Percentiles rank a stretch among this genome's conserved stretches.
Evolutionary conservation across 768 basidiomycete genomes (phyloP).

Genomic region (Boletus reticuloceps): DNA sequence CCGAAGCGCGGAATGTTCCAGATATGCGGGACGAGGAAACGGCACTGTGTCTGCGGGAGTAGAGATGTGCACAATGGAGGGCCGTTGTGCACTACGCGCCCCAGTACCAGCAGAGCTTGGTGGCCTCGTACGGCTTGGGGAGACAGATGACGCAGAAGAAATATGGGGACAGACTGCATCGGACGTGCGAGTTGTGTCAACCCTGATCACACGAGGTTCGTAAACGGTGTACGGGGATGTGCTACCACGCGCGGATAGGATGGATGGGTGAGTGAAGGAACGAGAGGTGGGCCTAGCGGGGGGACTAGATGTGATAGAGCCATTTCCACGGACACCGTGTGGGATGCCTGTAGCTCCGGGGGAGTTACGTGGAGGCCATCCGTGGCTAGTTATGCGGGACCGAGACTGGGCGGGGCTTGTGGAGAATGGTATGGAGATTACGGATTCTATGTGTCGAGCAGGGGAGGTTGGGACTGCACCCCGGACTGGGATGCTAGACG

Average conservation of each 20-base stretch:
- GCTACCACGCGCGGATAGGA: constrained; percentile 31
- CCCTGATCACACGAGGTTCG: constrained; percentile 72
- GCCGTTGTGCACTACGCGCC: constrained; percentile 20
- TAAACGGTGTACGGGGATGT: constrained; percentile 35
- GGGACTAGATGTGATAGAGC: constrained; percentile 32
- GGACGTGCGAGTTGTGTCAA: constrained; percentile 40
- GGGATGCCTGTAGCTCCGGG: constrained; percentile 36
- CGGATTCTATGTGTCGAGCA: constrained; percentile 60
- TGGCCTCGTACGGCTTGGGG: constrained; percentile 48
- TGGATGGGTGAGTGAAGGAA: constrained; percentile 39
- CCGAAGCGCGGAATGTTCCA: constrained; percentile 73
- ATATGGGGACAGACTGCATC: constrained; percentile 42
- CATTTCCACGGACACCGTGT: constrained; percentile 38
- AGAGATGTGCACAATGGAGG: constrained; percentile 30
- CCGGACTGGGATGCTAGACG: constrained; percentile 65
- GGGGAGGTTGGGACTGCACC: constrained; percentile 44
- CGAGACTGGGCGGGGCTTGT: constrained; percentile 37
- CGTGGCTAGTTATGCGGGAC: constrained; percentile 38
- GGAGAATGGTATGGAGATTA: constrained; percentile 59
- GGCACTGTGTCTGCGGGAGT: constrained; percentile 30
- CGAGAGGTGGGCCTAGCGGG: constrained; percentile 43
- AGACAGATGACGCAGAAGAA: constrained; percentile 37
- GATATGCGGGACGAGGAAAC: constrained; percentile 70
- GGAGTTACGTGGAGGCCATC: constrained; percentile 26
- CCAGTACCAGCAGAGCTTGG: constrained; percentile 37